Conservation (phyloP, 345 rosid genomes). For the Aquilaria sinensis region DNA sequence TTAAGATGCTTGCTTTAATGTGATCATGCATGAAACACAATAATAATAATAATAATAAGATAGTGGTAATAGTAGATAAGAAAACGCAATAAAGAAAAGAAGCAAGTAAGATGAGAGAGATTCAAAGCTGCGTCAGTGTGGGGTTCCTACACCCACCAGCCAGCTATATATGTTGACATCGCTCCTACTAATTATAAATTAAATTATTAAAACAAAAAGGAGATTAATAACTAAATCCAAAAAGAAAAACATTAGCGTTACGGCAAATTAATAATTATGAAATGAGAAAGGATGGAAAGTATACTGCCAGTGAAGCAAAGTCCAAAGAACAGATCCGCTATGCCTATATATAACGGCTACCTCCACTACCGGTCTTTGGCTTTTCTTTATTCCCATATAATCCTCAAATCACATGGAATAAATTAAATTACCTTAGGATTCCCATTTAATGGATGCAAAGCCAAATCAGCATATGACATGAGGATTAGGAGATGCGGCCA, state of each 20-base stretch:
- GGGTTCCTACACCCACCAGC: conserved; percentile 45
- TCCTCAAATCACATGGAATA: not conserved
- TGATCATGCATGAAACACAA: not conserved
- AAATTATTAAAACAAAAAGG: no score
- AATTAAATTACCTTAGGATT: no score
- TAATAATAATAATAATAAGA: not conserved
- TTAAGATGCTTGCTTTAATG: not conserved
- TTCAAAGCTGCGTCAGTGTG: conserved; percentile 24
- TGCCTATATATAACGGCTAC: conserved; percentile 6
- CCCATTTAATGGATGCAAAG: no score
- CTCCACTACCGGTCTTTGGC: conserved; percentile 5
- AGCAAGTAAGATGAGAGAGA: conserved; percentile 1
- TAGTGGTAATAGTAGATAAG: not conserved
- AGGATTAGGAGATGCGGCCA: no score
- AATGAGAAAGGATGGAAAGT: no score
- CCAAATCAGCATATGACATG: no score
- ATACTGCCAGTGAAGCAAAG: not conserved
- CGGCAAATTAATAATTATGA: no score
- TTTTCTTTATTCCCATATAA: not conserved
- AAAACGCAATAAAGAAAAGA: not conserved
- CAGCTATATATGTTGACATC: conserved; percentile 50
- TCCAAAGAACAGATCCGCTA: not conserved
- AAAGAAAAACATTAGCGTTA: no score
- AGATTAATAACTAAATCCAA: no score
- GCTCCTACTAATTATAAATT: conserved; percentile 22